Evolutionary conservation across 108 stramenopile species (phyloP).

Genomic region (Schizochytrium sp.): DNA sequence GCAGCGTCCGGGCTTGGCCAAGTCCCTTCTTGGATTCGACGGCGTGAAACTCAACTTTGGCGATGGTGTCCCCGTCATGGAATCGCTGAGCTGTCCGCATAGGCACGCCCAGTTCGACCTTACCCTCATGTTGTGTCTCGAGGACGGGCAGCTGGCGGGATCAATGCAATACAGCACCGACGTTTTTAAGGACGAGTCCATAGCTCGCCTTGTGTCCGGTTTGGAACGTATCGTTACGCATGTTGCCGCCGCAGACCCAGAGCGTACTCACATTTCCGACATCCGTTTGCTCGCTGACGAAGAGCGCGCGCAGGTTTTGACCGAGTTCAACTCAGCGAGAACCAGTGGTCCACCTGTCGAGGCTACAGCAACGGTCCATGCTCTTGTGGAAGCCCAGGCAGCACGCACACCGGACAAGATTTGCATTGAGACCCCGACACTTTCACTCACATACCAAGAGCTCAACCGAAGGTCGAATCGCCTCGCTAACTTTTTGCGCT

Average conservation of each 20-base stretch:
- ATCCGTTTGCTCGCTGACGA: background rate
- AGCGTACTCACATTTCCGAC: background rate
- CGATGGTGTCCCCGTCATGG: background rate
- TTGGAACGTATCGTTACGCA: background rate
- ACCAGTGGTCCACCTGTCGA: background rate
- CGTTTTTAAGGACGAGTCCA: background rate
- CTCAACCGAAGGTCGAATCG: background rate
- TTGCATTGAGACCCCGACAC: background rate
- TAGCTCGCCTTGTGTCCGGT: background rate
- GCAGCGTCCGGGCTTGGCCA: background rate
- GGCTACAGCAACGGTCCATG: background rate
- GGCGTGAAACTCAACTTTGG: conserved; percentile 3
- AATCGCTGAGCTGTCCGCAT: background rate
- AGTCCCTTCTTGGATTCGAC: background rate
- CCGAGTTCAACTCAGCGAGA: background rate
- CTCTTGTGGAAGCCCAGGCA: background rate
- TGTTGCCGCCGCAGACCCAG: background rate
- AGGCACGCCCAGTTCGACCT: background rate
- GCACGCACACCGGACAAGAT: background rate
- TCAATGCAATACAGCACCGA: conserved; percentile 8
- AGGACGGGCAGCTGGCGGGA: background rate
- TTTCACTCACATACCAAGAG: background rate
- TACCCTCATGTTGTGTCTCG: background rate
- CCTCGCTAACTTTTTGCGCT: conserved; percentile 8
- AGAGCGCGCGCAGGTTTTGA: background rate